These are phyloP conservation scores for Coniochaeta sp. DNA, from an alignment of 2,329 filamentous ascomycete species.

Conservation along the genomic window DNA sequence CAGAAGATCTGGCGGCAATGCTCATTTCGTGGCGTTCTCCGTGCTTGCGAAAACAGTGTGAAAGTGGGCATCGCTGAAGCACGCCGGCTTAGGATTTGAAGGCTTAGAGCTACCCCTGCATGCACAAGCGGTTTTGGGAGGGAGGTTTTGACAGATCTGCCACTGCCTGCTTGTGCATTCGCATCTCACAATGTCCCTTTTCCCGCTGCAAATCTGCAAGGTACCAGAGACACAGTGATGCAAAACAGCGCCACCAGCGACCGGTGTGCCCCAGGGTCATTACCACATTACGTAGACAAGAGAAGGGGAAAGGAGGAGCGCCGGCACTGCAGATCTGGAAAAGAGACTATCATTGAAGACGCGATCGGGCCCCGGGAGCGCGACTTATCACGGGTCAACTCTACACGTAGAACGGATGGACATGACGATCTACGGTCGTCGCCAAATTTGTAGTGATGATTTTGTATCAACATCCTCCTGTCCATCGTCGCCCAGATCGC, in stretches of 20 bases:
- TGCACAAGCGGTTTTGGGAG: not conserved
- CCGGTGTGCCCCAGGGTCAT: not conserved
- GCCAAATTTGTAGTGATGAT: too few relatives aligned
- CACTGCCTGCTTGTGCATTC: not conserved
- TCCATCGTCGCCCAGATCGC: not conserved
- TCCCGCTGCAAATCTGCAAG: not conserved
- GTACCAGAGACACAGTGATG: not conserved
- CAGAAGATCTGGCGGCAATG: not conserved
- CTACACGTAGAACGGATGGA: not conserved
- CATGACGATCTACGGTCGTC: not conserved
- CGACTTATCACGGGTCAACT: not conserved
- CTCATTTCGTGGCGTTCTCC: constrained; percentile 1
- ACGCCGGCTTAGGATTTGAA: not conserved
- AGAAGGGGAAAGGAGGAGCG: not conserved
- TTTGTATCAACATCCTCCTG: too few relatives aligned
- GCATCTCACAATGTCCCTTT: not conserved
- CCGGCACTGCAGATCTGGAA: not conserved
- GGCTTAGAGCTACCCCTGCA: not conserved
- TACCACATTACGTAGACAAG: not conserved
- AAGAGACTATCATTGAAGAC: not conserved
- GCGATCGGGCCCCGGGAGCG: not conserved
- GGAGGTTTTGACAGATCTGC: not conserved
- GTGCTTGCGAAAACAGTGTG: not conserved
- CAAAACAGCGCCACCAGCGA: not conserved
- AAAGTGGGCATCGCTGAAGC: not conserved